Evolutionary conservation across 116 monocot species (phyloP).

Genomic region (Iris pallida): DNA sequence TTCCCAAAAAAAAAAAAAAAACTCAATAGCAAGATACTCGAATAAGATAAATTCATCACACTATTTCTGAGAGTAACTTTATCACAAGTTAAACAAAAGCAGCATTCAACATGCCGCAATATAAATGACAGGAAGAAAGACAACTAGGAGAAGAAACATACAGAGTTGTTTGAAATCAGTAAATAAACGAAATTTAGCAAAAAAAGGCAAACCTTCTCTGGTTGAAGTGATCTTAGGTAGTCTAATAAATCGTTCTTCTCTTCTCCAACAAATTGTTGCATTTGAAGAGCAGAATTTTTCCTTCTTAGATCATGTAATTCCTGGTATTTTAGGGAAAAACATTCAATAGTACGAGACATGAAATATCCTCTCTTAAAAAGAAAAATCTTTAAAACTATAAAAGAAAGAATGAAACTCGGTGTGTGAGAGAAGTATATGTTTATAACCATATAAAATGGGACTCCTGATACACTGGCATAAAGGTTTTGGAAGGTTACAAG

Average conservation of each 20-base stretch:
- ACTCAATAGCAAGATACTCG: too few relatives aligned
- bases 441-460: too few relatives aligned
- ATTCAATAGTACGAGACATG: neutral
- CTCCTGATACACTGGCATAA: too few relatives aligned
- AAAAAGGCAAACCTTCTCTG: constrained; percentile 58
- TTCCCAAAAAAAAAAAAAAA: too few relatives aligned
- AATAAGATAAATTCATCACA: too few relatives aligned
- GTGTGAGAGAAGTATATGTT: neutral
- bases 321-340: constrained; percentile 23
- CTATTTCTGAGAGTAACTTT: too few relatives aligned
- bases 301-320: constrained; percentile 52
- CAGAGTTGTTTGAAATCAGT: neutral
- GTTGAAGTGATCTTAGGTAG: constrained; percentile 70
- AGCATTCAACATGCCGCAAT: too few relatives aligned
- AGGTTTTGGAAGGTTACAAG: too few relatives aligned
- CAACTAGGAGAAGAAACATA: neutral
- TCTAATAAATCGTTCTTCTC: constrained; percentile 82
- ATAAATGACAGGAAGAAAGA: too few relatives aligned
- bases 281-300: constrained; percentile 66
- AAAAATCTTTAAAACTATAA: neutral
- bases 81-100: too few relatives aligned
- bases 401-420: neutral
- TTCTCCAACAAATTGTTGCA: constrained; percentile 88
- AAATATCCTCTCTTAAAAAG: neutral
- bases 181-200: neutral